Evolutionary conservation across 208 protist genomes (phyloP), one percentile per base, ranked within the genome.

Genomic region (Acanthamoeba lugdunensis): DNA sequence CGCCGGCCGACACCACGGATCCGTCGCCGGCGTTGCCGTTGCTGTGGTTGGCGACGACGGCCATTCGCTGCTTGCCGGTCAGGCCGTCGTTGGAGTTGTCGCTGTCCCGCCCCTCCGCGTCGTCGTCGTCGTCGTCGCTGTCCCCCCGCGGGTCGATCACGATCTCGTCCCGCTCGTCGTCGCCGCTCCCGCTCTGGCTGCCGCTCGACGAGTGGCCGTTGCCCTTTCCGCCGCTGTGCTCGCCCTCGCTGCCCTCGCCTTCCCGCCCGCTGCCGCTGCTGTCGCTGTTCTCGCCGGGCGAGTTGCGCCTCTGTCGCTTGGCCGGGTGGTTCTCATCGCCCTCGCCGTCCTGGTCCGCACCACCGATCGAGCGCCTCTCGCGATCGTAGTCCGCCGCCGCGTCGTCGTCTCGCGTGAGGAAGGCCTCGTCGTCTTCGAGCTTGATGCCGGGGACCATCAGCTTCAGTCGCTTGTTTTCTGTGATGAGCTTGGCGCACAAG

Each of bases 401-500:
- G 23, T 71, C 56, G 63, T 90, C 84, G 18, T 65, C 54, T 52
- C 58, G 28, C 11, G 45, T 73, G 84, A 90, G 33, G 56, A 82
- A 56, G 33, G 33, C 75, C 21, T 90, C 48, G 58, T 90, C 84
- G 58, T 90, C 84, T 71, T 90, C 84, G 28, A 90, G 18, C 58
- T 45, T 75, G 18, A 90, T 21, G 25, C 84, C 63, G n/a, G 84
- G 63, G 9, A 90, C 41, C 25, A 73, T 25, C 23, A n/a, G 16
- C 54, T 71, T 65, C 14, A 90, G 41, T 30, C 84, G 28, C 63
- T 90, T 90, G 84, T 90, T 90, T 30, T 90, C 84, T 45, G 84
- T 73, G 30, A 90, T 90, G 23, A 90, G 84, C 61, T 90, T 90
- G 23, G 84, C 84, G 28, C 84, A 90, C 84, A 90, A 25, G 56